A percentile compares a stretch with the other conserved stretches of the same genome.
Conservation (phyloP, 306 rosid species). For the Cucumis sativus region DNA sequence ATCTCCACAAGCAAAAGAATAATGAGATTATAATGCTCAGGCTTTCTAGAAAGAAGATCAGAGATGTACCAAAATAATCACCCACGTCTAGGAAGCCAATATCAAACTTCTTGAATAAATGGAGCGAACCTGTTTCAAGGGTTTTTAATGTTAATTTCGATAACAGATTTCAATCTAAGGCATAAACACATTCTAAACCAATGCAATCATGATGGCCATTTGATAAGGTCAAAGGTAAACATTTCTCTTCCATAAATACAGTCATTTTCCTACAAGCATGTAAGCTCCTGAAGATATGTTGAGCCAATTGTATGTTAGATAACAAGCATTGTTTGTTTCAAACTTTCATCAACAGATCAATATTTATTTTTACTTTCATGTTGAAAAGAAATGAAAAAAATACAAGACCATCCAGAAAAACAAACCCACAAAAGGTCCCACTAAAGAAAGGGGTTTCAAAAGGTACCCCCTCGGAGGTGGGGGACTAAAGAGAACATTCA, state of each 20-base stretch:
- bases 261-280: not conserved
- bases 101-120: conserved; percentile 33
- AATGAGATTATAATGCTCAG: not conserved
- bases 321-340: not conserved
- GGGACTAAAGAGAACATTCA: not conserved
- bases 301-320: not conserved
- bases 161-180: not conserved
- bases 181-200: not conserved
- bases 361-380: not conserved
- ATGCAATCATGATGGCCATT: not conserved
- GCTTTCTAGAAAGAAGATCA: not conserved
- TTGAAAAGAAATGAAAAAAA: not conserved
- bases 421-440: too few species aligned
- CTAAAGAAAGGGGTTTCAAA: too few species aligned
- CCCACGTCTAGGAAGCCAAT: conserved; percentile 31
- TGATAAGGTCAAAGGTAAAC: not conserved
- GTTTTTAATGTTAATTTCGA: conserved; percentile 3
- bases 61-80: conserved; percentile 48
- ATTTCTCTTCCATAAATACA: not conserved
- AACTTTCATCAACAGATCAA: not conserved
- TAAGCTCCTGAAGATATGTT: not conserved
- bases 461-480: too few species aligned
- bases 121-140: conserved; percentile 40
- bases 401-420: too few species aligned
- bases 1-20: not conserved